Base-by-base conservation (phyloP, 768 basidiomycete species). In the Pisolithus orientalis region DNA sequence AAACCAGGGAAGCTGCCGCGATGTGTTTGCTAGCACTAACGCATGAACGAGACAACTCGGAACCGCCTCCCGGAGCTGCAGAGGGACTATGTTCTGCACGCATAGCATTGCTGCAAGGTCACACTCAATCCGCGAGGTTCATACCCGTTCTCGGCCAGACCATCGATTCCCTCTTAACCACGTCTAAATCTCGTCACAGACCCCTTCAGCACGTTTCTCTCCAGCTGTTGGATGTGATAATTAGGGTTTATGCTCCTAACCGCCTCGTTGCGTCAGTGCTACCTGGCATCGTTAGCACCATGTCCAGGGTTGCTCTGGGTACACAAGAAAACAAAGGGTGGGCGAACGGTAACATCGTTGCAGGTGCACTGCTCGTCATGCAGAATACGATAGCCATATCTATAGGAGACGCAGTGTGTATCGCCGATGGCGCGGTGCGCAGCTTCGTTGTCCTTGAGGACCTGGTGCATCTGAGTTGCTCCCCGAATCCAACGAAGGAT, bases 101-200 rank as follows among this genome's bases (percentile, higher is more conserved):
- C 50, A 67, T 84, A 27, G 65, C 74, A 48, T 70, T 71, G 38
- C 69, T 80, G 50, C 62, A 63, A 56, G 42, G 50, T 0, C 70
- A 72, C 50, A 69, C 79, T 1, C 75, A 72, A 39, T 67, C 75
- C 16, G 45, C 68, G 38, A 75, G 72, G 53, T 84, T 90, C 59
- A 71, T 86, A 34, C 87, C 94, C 6, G 75, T 95, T 39, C 70
- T 94, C 29, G 94, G 93, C 11, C 89, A 89, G 65, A 90, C 88
- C 9, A 68, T 96, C 38, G 82, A 87, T 57, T 80, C 83, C 6
- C 72, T 94, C n/a, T 73, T 95, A 46, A 66, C 62, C 11, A 74
- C 79, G 10, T 71, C 84, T 1, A 71, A 75, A 47, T 84, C 89
- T 4, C 71, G 70, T 6, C 74, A 83, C 55, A 66, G 78, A 4